Conservation (phyloP, 345 rosid species). For the Syzygium oleosum region DNA sequence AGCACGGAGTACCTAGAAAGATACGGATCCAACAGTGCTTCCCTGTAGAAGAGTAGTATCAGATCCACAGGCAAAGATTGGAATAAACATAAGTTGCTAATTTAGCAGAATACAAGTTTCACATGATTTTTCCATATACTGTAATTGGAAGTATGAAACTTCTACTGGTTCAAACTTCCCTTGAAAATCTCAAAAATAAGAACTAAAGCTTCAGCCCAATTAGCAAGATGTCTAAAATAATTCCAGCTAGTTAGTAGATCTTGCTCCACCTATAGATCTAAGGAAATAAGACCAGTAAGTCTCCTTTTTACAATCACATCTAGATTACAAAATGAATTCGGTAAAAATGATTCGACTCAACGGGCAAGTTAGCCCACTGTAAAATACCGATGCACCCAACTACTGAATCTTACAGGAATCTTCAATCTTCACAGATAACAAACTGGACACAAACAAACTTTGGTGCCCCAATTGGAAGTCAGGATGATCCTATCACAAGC, state of each 20-base stretch:
- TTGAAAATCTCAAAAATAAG: not conserved
- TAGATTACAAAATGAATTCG: not conserved
- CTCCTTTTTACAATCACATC: not conserved
- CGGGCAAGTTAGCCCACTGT: not conserved
- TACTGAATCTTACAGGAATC: not conserved
- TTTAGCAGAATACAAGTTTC: not conserved
- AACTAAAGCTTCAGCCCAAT: not conserved
- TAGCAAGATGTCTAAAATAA: not conserved
- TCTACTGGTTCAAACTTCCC: not conserved
- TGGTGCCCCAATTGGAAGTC: no score
- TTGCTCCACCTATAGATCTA: not conserved
- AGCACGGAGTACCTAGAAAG: conserved; percentile 79
- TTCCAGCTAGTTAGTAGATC: not conserved
- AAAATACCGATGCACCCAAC: not conserved
- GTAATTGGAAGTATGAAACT: not conserved
- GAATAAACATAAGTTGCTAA: not conserved
- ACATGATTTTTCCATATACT: not conserved
- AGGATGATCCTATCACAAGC: no score
- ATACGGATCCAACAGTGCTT: conserved; percentile 77
- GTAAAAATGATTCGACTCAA: not conserved
- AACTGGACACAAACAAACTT: no score
- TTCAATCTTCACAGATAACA: not conserved
- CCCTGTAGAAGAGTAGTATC: conserved; percentile 33
- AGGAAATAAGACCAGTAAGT: not conserved
- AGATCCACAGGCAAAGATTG: not conserved